These are phyloP conservation scores for Globisporangium sylvaticum DNA, from an alignment of 352 stramenopile species.

Conservation along the genomic window DNA sequence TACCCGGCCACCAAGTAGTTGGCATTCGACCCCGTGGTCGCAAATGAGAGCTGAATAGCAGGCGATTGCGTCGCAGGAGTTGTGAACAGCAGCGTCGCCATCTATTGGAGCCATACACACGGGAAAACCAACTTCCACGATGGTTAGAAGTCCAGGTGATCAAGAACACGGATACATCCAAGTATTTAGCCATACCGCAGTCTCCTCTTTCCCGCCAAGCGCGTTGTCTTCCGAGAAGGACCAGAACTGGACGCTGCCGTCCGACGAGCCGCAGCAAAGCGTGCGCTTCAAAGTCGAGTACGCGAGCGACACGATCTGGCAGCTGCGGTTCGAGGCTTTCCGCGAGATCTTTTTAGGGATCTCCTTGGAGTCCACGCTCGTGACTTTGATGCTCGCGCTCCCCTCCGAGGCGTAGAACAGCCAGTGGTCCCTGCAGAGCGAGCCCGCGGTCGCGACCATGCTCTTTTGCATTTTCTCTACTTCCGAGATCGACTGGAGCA, in stretches of 20 bases:
- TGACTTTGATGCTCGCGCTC: conserved; percentile 68
- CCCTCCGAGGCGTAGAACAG: conserved; percentile 73
- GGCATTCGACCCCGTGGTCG: conserved; percentile 12
- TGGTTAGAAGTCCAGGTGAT: neutral
- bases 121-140: neutral
- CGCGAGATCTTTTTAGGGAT: conserved; percentile 67
- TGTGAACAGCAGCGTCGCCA: conserved; percentile 28
- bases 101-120: neutral
- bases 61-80: conserved; percentile 35
- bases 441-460: conserved; percentile 47
- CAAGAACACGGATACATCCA: neutral
- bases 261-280: conserved; percentile 57
- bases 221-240: conserved; percentile 44
- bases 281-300: conserved; percentile 49
- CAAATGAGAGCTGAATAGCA: conserved; percentile 44
- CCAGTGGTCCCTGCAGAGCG: conserved; percentile 52
- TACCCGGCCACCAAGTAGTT: conserved; percentile 44
- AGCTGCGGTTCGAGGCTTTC: conserved; percentile 58
- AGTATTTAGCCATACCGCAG: conserved; percentile 4
- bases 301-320: conserved; percentile 43
- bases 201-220: conserved; percentile 29
- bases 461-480: conserved; percentile 61
- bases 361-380: conserved; percentile 40
- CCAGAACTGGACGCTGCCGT: conserved; percentile 68
- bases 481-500: conserved; percentile 58